These are phyloP conservation scores for Chlorella sp. DNA, from an alignment of 139 green algal genomes.

Conservation along the genomic window DNA sequence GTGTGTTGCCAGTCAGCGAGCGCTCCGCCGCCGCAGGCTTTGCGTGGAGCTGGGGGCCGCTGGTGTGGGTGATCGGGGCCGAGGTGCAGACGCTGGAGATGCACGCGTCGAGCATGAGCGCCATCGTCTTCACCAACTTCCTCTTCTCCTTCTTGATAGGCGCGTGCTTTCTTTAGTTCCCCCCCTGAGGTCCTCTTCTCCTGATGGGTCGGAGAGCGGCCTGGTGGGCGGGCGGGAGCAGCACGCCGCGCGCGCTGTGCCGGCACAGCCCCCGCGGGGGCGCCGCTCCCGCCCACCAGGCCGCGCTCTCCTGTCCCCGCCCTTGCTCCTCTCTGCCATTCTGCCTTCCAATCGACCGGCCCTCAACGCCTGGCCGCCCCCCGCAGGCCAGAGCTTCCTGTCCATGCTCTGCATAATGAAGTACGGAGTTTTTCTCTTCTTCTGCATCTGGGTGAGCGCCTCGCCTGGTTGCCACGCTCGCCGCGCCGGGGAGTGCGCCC, in stretches of 20 bases:
- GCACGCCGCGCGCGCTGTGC: too few species aligned
- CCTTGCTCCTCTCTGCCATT: not conserved
- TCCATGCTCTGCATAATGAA: slow-evolving; percentile 60
- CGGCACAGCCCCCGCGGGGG: not conserved
- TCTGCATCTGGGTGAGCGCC: slow-evolving; percentile 17
- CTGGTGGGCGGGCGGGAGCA: not conserved
- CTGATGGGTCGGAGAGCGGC: not conserved
- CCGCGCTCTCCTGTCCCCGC: not conserved
- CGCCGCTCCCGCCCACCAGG: not conserved
- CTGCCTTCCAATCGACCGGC: not conserved
- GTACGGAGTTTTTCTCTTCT: slow-evolving; percentile 46
- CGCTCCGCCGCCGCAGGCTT: too few species aligned
- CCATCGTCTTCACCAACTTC: slow-evolving; percentile 61
- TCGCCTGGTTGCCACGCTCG: too few species aligned
- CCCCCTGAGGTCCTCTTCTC: not conserved
- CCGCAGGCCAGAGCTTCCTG: slow-evolving; percentile 58
- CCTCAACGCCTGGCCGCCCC: not conserved
- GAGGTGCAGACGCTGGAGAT: slow-evolving; percentile 38
- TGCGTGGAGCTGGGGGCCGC: slow-evolving; percentile 40
- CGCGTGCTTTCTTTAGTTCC: slow-evolving; percentile 28
- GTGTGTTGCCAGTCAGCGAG: too few species aligned
- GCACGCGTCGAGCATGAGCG: slow-evolving; percentile 40
- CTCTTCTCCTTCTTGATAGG: slow-evolving; percentile 73
- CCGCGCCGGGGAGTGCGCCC: too few species aligned
- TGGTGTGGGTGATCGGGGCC: slow-evolving; percentile 24